phyloP scores from a whole-genome alignment of 1,139 yeast genomes.

The Geotrichum europaeum region DNA sequence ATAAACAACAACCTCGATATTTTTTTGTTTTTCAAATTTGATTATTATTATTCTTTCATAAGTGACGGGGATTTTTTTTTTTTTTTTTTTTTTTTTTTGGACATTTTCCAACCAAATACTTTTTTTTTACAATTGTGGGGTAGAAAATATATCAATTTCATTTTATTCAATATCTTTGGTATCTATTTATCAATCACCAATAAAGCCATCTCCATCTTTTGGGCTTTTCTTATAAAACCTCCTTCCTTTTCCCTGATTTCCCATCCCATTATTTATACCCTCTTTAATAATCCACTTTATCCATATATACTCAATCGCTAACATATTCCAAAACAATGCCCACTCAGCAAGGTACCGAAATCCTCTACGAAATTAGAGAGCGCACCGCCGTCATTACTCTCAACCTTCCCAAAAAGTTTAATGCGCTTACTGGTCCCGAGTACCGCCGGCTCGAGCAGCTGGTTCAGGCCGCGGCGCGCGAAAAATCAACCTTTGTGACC shows the following conservation, averaged over 20 bases:
- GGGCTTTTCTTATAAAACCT: neutral
- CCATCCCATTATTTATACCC: neutral
- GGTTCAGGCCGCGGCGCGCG: constrained; percentile 60
- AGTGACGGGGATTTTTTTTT: too few relatives aligned
- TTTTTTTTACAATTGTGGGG: neutral
- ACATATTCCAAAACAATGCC: neutral
- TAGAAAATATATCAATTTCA: neutral
- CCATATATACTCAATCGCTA: neutral
- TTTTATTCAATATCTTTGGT: neutral
- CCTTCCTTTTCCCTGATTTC: neutral
- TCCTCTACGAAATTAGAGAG: constrained; percentile 43
- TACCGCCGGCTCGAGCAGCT: constrained; percentile 57
- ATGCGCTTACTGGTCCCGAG: constrained; percentile 64
- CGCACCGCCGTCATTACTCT: constrained; percentile 61
- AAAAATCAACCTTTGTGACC: constrained; percentile 60
- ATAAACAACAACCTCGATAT: too few relatives aligned
- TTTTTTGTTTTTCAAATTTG: too few relatives aligned
- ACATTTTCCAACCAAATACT: neutral
- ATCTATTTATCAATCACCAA: neutral
- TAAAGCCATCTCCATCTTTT: neutral
- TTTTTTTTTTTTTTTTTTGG: neutral
- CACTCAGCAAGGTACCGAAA: constrained; percentile 7
- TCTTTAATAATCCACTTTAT: neutral
- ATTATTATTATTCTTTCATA: too few relatives aligned
- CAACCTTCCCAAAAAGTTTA: constrained; percentile 55